Evolutionary conservation across 108 stramenopile species (phyloP).

Genomic region (Conticribra guillardii): DNA sequence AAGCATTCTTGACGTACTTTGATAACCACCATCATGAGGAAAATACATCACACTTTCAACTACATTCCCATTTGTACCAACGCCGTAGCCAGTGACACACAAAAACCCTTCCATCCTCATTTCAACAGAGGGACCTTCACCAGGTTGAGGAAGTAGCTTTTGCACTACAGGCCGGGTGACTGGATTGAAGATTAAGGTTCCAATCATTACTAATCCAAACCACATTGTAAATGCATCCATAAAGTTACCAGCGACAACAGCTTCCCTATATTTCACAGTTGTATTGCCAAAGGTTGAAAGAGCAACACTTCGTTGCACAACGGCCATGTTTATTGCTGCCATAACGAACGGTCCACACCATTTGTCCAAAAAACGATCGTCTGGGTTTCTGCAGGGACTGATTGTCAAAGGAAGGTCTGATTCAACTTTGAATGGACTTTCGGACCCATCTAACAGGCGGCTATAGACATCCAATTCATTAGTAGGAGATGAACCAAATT

Average conservation of each 20-base stretch:
- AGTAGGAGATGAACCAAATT: conserved; percentile 3
- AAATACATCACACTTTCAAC: conserved; percentile 64
- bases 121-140: conserved; percentile 79
- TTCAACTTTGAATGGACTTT: conserved; percentile 32
- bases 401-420: conserved; percentile 20
- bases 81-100: conserved; percentile 51
- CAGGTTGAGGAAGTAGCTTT: conserved; percentile 70
- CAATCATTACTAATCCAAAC: conserved; percentile 41
- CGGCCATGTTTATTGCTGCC: conserved; percentile 68
- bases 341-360: conserved; percentile 75
- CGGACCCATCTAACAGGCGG: conserved; percentile 38
- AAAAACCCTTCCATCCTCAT: conserved; percentile 68
- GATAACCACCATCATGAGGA: conserved; percentile 67
- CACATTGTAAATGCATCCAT: conserved; percentile 50
- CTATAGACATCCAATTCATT: conserved; percentile 44
- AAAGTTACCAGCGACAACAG: conserved; percentile 25
- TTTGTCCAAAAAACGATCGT: conserved; percentile 8
- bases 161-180: conserved; percentile 55
- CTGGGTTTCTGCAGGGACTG: conserved; percentile 21
- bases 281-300: conserved; percentile 36
- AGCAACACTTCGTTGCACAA: conserved; percentile 68
- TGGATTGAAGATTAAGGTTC: conserved; percentile 59
- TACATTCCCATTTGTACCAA: conserved; percentile 59
- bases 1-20: conserved; percentile 80
- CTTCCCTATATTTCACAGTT: conserved; percentile 67